phyloP scores from a whole-genome alignment of 805 yeast genomes.

The Huiozyma sinensis region DNA sequence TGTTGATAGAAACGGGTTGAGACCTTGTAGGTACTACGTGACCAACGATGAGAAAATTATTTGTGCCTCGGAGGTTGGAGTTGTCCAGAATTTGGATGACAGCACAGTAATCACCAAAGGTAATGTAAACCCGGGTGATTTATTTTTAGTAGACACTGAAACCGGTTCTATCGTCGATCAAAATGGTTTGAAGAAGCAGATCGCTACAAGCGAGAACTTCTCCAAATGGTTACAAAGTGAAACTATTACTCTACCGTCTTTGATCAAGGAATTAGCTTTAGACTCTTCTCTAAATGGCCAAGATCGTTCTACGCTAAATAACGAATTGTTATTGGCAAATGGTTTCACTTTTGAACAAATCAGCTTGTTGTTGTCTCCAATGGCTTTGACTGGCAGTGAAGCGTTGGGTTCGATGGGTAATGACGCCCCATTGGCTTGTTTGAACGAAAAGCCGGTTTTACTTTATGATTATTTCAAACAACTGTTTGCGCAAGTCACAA shows the following conservation, averaged over 20 bases:
- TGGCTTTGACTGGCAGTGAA: slow-evolving; percentile 88
- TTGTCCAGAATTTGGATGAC: slow-evolving; percentile 72
- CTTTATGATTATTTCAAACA: slow-evolving; percentile 92
- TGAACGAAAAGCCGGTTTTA: slow-evolving; percentile 84
- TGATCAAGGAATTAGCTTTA: slow-evolving; percentile 25
- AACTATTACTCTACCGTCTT: slow-evolving; percentile 59
- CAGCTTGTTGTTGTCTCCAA: slow-evolving; percentile 73
- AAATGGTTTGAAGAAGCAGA: slow-evolving; percentile 69
- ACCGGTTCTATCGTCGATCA: slow-evolving; percentile 91
- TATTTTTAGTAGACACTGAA: slow-evolving; percentile 89
- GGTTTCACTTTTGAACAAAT: slow-evolving; percentile 95
- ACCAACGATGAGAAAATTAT: slow-evolving; percentile 91
- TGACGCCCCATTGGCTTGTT: slow-evolving; percentile 89
- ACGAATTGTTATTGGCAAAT: slow-evolving; percentile 74
- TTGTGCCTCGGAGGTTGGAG: slow-evolving; percentile 98
- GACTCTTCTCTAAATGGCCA: slow-evolving; percentile 15
- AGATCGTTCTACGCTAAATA: slow-evolving; percentile 45
- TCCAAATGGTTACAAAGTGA: slow-evolving; percentile 87
- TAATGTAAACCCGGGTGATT: slow-evolving; percentile 89
- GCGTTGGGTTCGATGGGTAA: slow-evolving; percentile 98
- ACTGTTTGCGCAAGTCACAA: slow-evolving; percentile 94
- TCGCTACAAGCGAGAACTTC: slow-evolving; percentile 79
- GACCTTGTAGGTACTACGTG: slow-evolving; percentile 96
- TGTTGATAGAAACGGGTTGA: slow-evolving; percentile 90
- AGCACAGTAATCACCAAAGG: slow-evolving; percentile 81